Percentiles rank a stretch among this genome's conserved stretches.
Evolutionary conservation across 116 monocot species (phyloP).

Genomic region (Posidonia oceanica): DNA sequence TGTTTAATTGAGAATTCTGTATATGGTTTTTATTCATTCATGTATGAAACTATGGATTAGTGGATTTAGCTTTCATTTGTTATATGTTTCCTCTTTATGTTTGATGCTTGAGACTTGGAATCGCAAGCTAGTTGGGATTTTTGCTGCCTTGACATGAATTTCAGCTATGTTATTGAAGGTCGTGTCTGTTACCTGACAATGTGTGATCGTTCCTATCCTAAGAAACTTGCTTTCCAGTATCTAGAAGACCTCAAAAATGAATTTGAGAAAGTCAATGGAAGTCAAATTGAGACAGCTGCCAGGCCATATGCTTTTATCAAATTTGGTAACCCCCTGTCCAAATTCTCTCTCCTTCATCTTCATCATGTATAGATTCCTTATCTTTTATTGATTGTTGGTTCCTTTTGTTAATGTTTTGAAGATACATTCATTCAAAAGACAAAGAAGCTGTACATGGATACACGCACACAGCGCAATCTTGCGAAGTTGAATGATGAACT

Average conservation of each 20-base stretch:
- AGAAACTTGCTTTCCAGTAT: conserved; percentile 98
- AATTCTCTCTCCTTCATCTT: background rate
- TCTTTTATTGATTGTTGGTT: background rate
- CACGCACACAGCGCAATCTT: conserved; percentile 80
- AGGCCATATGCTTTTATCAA: conserved; percentile 98
- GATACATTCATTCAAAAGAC: conserved; percentile 90
- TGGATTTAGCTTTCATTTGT: background rate
- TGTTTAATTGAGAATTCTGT: background rate
- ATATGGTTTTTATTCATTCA: no score
- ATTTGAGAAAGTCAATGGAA: conserved; percentile 81
- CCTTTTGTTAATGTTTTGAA: conserved; percentile 12
- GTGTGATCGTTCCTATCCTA: conserved; percentile 98
- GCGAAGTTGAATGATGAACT: conserved; percentile 97
- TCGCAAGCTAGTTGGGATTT: background rate
- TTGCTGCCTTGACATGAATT: conserved; percentile 28
- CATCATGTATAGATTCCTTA: background rate
- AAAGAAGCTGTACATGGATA: conserved; percentile 85
- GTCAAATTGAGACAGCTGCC: conserved; percentile 94
- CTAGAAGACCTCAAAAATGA: conserved; percentile 96
- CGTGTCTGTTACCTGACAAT: conserved; percentile 97
- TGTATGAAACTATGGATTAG: background rate
- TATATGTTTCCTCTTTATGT: background rate
- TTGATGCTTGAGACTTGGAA: background rate
- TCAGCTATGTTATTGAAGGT: conserved; percentile 92
- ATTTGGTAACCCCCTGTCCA: conserved; percentile 48